These are phyloP conservation scores for Cyclanthera cordifolia DNA, from an alignment of 306 rosid species.

Conservation along the genomic window DNA sequence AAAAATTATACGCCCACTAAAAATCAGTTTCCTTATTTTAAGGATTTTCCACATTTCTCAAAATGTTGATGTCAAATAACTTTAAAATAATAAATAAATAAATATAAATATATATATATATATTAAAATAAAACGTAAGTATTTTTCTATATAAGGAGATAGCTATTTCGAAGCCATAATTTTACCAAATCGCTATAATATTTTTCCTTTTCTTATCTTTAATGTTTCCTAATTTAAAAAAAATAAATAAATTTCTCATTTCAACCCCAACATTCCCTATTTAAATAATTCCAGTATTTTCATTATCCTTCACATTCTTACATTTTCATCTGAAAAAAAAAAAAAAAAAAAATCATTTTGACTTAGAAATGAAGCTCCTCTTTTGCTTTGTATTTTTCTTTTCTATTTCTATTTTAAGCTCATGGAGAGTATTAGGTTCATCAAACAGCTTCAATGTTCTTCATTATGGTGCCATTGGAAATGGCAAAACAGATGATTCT, in stretches of 20 bases:
- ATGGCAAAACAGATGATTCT: slow-evolving; percentile 37
- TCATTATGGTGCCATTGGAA: slow-evolving; percentile 31
- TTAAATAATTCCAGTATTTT: not conserved
- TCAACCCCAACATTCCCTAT: not conserved
- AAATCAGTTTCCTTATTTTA: too few species aligned
- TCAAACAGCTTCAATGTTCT: slow-evolving; percentile 16
- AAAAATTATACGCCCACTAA: too few species aligned
- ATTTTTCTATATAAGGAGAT: too few species aligned
- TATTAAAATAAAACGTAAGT: too few species aligned
- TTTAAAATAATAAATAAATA: too few species aligned
- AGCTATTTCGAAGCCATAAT: too few species aligned
- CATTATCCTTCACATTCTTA: not conserved
- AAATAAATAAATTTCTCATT: not conserved
- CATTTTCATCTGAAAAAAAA: too few species aligned
- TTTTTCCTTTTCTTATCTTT: too few species aligned
- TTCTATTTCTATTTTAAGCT: not conserved
- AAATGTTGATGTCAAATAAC: too few species aligned
- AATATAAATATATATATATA: too few species aligned
- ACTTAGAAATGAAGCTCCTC: not conserved
- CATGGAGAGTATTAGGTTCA: not conserved
- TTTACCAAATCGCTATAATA: too few species aligned
- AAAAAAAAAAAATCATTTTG: not conserved
- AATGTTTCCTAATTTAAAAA: not conserved
- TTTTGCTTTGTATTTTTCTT: not conserved
- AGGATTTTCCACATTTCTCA: too few species aligned